These are phyloP conservation scores for Neurospora sp. DNA, from an alignment of 495 filamentous ascomycete species.

Conservation along the genomic window DNA sequence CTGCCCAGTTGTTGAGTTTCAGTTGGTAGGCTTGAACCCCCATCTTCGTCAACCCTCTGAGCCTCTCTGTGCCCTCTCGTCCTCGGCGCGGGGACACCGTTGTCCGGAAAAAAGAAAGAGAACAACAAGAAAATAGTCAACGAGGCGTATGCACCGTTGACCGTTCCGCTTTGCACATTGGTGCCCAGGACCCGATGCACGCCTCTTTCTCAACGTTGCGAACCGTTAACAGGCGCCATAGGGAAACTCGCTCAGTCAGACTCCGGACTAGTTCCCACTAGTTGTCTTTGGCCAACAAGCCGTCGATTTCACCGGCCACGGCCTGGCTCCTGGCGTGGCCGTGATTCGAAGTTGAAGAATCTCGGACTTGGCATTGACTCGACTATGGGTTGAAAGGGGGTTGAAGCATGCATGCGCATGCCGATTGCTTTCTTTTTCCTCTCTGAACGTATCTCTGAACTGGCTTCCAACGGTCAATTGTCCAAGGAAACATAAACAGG, in stretches of 20 bases:
- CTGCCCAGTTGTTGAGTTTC: slow-evolving; percentile 4
- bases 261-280: background rate
- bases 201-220: background rate
- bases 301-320: background rate
- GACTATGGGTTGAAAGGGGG: background rate
- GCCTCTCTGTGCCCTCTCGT: background rate
- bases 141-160: background rate
- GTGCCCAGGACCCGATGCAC: background rate
- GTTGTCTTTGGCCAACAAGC: background rate
- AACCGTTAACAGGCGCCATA: background rate
- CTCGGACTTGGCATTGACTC: background rate
- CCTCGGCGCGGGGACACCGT: background rate
- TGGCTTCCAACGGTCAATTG: background rate
- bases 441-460: background rate
- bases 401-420: background rate
- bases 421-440: background rate
- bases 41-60: background rate
- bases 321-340: background rate
- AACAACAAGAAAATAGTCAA: background rate
- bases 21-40: slow-evolving; percentile 4
- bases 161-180: background rate
- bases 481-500: background rate
- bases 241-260: background rate
- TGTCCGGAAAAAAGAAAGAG: background rate
- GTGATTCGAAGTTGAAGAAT: background rate